Evolutionary conservation across 1,139 yeast species (phyloP), one percentile per base, ranked within the genome.

Genomic region (Casaregolazyma suthepensis): DNA sequence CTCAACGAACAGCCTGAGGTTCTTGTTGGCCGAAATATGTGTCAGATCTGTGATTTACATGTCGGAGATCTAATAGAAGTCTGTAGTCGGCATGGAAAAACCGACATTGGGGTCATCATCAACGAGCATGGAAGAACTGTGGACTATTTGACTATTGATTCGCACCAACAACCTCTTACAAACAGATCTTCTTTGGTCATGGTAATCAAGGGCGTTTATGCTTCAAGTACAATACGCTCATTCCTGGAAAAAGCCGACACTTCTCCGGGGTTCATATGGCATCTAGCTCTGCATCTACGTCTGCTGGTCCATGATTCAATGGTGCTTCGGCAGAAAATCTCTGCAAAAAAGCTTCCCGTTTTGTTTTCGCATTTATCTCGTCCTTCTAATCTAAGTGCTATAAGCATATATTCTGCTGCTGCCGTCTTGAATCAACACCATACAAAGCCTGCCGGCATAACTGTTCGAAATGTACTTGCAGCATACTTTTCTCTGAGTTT

Each of bases 21-120:
- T 12, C 43, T 26, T 31, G 20, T 51, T 26, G 50, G 53, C 37
- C 12, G 37, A 7, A 6, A 46, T 15, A 13, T 19, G n/a, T 46
- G 49, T 20, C 35, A 31, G 12, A 43, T 26, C 10, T 18, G 12
- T 13, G 44, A 19, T 20, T n/a, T 46, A 29, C 43, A 46, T 12
- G 43, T 31, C 5, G 59, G 58, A 5, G 59, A 57, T 48, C 26
- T 55, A n/a, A 48, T 57, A 6, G 59, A 57, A 29, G 38, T 49
- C 1, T 52, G 54, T 23, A 29, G 42, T 6, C 46, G 59, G 20
- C 52, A 52, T 46, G 59, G 59, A 17, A 48, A 52, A 13, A 57
- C 57, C 5, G 26, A 45, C 13, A 53, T 54, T 44, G 58, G 58
- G n/a, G 37, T 53, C 4, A 51, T 57, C 10, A 18, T 54, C 7